Conservation (phyloP, 148 eudicot genomes). For the Amaranthus hypochondriacus region DNA sequence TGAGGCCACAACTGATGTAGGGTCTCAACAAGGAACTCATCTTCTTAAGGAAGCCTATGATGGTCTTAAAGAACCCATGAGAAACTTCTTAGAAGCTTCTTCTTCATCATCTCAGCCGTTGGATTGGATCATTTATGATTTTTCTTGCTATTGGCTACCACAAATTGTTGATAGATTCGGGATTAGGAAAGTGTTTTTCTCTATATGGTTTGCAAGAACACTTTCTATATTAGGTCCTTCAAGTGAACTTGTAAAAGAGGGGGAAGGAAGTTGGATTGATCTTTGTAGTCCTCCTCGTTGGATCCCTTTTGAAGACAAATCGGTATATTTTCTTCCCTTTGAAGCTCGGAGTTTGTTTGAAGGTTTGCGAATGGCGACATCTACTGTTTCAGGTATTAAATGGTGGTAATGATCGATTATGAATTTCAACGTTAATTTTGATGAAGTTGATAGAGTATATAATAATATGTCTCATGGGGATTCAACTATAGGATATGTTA, state of each 20-base stretch:
- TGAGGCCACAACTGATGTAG: constrained; percentile 33
- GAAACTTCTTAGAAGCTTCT: constrained; percentile 6
- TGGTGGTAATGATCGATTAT: no score
- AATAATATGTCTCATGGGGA: no score
- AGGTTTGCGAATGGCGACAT: no score
- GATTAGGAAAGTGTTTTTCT: constrained; percentile 19
- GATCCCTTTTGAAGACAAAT: no score
- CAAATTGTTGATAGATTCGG: constrained; percentile 15
- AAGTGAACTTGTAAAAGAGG: background rate
- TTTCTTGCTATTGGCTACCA: constrained; percentile 25
- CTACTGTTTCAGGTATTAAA: no score
- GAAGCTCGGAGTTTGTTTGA: no score
- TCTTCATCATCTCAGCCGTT: background rate
- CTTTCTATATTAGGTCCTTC: background rate
- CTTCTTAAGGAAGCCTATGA: constrained; percentile 30
- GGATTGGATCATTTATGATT: constrained; percentile 37
- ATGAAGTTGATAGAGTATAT: no score
- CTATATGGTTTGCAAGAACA: constrained; percentile 16
- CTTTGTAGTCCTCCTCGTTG: constrained; percentile 14
- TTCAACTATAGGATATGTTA: no score
- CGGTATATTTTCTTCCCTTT: no score
- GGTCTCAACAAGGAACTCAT: constrained; percentile 11
- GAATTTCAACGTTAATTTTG: no score
- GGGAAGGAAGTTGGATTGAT: background rate
- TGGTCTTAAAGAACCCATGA: constrained; percentile 9